Percentiles rank a stretch among this genome's conserved stretches.
Conservation (phyloP, 176 grass and related monocot species). For the Cenchrus purpureus region DNA sequence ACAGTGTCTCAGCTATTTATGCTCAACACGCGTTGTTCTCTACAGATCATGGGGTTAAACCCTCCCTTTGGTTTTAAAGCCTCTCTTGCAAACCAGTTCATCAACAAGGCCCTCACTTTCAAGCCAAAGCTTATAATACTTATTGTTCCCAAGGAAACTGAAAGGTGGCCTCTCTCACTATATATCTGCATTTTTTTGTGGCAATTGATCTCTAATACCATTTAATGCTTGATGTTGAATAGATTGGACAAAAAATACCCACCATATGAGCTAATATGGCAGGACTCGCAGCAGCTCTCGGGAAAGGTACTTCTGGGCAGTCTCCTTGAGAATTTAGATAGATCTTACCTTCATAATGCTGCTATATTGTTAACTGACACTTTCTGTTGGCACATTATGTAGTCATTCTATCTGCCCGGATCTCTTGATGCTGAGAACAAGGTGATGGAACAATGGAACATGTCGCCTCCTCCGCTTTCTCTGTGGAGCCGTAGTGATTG, state of each 20-base stretch:
- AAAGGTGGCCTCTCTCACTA: conserved; percentile 55
- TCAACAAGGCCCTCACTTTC: conserved; percentile 86
- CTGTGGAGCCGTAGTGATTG: conserved; percentile 91
- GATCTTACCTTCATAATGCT: conserved; percentile 21
- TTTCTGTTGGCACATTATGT: conserved; percentile 38
- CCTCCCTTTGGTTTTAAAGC: conserved; percentile 96
- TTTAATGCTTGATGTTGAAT: conserved; percentile 29
- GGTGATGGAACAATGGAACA: conserved; percentile 86
- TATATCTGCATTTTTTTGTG: conserved; percentile 1
- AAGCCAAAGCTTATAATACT: conserved; percentile 94
- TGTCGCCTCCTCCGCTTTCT: conserved; percentile 76
- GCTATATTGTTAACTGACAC: conserved; percentile 2
- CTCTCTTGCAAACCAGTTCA: conserved; percentile 84
- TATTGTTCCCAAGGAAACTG: conserved; percentile 89
- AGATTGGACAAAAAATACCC: conserved; percentile 73
- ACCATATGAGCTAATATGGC: conserved; percentile 84
- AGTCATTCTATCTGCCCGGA: conserved; percentile 96
- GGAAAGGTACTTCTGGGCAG: conserved; percentile 69
- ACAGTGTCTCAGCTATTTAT: conserved; percentile 23
- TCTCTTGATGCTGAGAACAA: conserved; percentile 74
- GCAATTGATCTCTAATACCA: neutral
- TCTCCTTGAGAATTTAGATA: conserved; percentile 1
- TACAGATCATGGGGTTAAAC: conserved; percentile 93
- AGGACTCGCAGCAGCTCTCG: conserved; percentile 63
- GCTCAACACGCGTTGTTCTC: neutral